These are phyloP conservation scores for Colletotrichum graminicola DNA, from an alignment of 2,329 filamentous ascomycete species.

Conservation along the genomic window DNA sequence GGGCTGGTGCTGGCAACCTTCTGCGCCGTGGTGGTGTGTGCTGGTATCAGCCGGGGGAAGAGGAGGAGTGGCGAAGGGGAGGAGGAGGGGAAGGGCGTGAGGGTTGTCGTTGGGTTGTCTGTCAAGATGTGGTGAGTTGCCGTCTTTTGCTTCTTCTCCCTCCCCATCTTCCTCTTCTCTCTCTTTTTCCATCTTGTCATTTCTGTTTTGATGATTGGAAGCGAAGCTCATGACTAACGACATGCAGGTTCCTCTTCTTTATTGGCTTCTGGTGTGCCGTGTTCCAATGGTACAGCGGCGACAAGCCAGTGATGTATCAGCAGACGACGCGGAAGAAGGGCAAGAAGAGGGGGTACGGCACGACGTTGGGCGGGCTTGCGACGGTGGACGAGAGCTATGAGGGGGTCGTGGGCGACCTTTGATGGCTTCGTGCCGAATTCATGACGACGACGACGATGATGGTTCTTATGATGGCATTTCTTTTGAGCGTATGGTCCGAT, in stretches of 20 bases:
- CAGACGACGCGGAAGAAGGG: constrained; percentile 1
- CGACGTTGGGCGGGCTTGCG: constrained; percentile 26
- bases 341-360: constrained; percentile 35
- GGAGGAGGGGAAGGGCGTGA: not conserved
- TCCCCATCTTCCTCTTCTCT: not conserved
- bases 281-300: constrained; percentile 18
- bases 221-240: not conserved
- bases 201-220: not conserved
- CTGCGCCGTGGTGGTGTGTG: constrained; percentile 16
- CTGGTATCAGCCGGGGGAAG: constrained; percentile 4
- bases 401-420: constrained; percentile 22
- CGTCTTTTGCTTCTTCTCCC: not conserved
- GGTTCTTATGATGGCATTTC: not conserved
- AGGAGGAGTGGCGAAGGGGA: not conserved
- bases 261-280: constrained; percentile 33
- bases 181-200: not conserved
- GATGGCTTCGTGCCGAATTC: not conserved
- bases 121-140: constrained; percentile 35
- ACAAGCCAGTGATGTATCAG: constrained; percentile 4
- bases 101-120: constrained; percentile 10
- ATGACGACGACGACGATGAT: not conserved
- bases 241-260: constrained; percentile 26
- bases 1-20: constrained; percentile 27
- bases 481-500: not conserved
- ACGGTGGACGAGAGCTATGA: constrained; percentile 26